Conservation (phyloP, 2,329 filamentous ascomycete species). For the Alternaria triticimaculans region DNA sequence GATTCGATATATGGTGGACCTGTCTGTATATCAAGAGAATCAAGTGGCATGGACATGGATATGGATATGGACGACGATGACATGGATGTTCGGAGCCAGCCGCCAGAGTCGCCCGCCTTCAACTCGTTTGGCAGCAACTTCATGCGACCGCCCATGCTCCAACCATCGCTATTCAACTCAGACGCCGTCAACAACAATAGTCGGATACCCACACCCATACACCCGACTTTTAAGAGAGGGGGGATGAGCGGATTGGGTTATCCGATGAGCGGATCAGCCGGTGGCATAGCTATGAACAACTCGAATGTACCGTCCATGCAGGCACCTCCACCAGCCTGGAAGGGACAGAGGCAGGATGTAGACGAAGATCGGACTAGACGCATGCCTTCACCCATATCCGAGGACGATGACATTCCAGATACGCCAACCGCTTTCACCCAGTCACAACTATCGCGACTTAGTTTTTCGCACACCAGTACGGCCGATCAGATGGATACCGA, state of each 20-base stretch:
- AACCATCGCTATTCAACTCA: constrained; percentile 35
- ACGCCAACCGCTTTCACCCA: constrained; percentile 47
- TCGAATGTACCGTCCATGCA: constrained; percentile 20
- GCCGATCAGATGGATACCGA: constrained; percentile 43
- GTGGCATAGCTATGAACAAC: constrained; percentile 25
- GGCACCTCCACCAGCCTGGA: constrained; percentile 28
- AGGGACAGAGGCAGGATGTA: constrained; percentile 24
- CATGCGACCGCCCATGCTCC: constrained; percentile 44
- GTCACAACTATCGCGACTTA: constrained; percentile 48
- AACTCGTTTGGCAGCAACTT: constrained; percentile 32
- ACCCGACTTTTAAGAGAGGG: constrained; percentile 44
- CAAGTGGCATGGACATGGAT: constrained; percentile 35
- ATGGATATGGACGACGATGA: constrained; percentile 50
- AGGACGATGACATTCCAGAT: constrained; percentile 48
- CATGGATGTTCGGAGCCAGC: constrained; percentile 42
- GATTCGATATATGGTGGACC: constrained; percentile 28
- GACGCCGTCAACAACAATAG: constrained; percentile 27
- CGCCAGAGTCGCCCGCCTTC: constrained; percentile 43
- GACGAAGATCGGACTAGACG: constrained; percentile 36
- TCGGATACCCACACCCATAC: constrained; percentile 51
- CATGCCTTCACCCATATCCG: constrained; percentile 52
- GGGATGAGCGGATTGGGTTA: constrained; percentile 37
- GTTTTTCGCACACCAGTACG: constrained; percentile 35
- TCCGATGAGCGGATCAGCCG: constrained; percentile 38
- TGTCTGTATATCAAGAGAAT: constrained; percentile 28